Evolutionary conservation across 208 protist genomes (phyloP).

Genomic region (Chromosphaera perkinsii): DNA sequence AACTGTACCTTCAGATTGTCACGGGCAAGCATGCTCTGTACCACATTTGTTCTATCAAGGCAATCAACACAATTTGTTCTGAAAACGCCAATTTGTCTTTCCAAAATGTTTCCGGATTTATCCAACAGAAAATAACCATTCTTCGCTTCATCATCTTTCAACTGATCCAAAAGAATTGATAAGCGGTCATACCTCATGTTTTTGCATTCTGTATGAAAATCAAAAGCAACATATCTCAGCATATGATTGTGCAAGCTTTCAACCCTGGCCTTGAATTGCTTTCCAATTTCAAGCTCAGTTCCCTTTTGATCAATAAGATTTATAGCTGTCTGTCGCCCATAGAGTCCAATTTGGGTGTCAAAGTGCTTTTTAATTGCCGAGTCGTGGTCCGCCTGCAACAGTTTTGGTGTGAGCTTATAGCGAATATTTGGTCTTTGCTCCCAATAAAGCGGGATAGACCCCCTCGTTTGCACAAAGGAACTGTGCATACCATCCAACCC

Average conservation of each 20-base stretch:
- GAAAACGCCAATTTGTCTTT: constrained; percentile 47
- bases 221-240: constrained; percentile 52
- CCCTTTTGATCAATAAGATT: constrained; percentile 49
- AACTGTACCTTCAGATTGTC: constrained; percentile 31
- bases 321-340: constrained; percentile 36
- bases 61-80: constrained; percentile 69
- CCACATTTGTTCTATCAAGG: constrained; percentile 67
- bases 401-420: constrained; percentile 10
- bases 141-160: constrained; percentile 31
- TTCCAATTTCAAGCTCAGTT: constrained; percentile 33
- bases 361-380: constrained; percentile 42
- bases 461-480: constrained; percentile 59
- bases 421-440: constrained; percentile 30
- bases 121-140: constrained; percentile 14
- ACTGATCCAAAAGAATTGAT: constrained; percentile 32
- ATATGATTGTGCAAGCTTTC: neutral
- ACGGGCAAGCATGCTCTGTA: constrained; percentile 51
- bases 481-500: neutral
- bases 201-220: constrained; percentile 59
- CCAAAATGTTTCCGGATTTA: constrained; percentile 4
- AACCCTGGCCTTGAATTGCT: constrained; percentile 24
- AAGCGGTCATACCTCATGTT: constrained; percentile 34
- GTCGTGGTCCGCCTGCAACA: constrained; percentile 10
- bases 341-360: constrained; percentile 26
- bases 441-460: constrained; percentile 66